Percentiles rank a stretch among this genome's conserved stretches.
Evolutionary conservation across 805 yeast genomes (phyloP).

Genomic region (Candida methanosorbosa): DNA sequence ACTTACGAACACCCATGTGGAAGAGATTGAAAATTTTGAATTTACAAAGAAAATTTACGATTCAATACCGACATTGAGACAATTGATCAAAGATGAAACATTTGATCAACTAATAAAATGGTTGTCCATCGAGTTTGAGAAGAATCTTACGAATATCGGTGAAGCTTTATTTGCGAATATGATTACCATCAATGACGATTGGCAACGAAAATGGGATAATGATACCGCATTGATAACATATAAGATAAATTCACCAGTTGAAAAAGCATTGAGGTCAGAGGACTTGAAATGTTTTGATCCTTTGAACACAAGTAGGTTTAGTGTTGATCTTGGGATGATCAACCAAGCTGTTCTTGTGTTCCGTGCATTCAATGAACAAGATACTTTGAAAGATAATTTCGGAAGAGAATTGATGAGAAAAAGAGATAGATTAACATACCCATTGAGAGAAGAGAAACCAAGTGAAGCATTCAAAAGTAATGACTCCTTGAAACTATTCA

Average conservation of each 20-base stretch:
- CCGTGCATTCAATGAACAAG: conserved; percentile 58
- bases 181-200: conserved; percentile 45
- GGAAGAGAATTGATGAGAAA: conserved; percentile 65
- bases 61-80: conserved; percentile 69
- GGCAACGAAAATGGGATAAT: conserved; percentile 42
- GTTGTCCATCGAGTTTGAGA: conserved; percentile 52
- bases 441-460: conserved; percentile 33
- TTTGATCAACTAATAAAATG: conserved; percentile 58
- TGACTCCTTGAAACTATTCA: conserved; percentile 43
- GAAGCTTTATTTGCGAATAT: conserved; percentile 45
- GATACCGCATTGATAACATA: conserved; percentile 41
- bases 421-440: conserved; percentile 63
- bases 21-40: conserved; percentile 56
- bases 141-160: conserved; percentile 53
- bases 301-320: conserved; percentile 34
- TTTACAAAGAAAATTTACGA: conserved; percentile 66
- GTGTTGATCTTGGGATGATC: conserved; percentile 60
- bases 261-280: conserved; percentile 58
- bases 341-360: conserved; percentile 81
- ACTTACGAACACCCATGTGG: conserved; percentile 57
- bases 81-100: conserved; percentile 67
- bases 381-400: conserved; percentile 52
- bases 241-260: conserved; percentile 82
- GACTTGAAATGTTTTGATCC: conserved; percentile 34
- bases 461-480: conserved; percentile 24